These are phyloP conservation scores for Aspergillus sp. DNA, from an alignment of 2,329 filamentous ascomycete genomes.

Conservation along the genomic window DNA sequence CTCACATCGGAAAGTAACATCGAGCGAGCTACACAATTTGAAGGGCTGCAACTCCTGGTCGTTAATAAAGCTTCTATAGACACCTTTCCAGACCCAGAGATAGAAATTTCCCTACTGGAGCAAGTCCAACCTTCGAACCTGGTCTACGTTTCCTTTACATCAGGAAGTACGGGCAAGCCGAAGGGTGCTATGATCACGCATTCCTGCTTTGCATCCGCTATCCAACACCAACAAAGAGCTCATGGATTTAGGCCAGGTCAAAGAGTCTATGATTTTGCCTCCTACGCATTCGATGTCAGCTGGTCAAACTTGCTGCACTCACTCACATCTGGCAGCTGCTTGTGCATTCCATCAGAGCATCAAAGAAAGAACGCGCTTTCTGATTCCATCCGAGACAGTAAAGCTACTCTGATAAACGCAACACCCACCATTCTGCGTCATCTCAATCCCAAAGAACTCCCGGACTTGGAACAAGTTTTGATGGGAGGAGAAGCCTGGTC, in stretches of 20 bases:
- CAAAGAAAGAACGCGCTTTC: constrained; percentile 1
- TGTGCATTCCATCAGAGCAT: constrained; percentile 47
- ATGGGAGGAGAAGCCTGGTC: constrained; percentile 14
- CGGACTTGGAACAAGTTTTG: constrained; percentile 29
- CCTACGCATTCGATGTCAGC: constrained; percentile 45
- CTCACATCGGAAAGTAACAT: too few species aligned
- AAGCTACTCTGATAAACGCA: constrained; percentile 28
- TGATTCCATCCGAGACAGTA: not conserved
- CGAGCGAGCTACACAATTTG: too few species aligned
- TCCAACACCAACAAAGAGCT: constrained; percentile 6
- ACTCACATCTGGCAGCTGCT: constrained; percentile 47
- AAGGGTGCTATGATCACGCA: constrained; percentile 48
- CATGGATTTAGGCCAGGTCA: constrained; percentile 34
- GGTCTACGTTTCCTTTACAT: constrained; percentile 65
- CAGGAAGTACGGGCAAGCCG: constrained; percentile 53
- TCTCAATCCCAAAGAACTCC: too few species aligned
- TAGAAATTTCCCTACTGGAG: not conserved
- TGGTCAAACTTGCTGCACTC: constrained; percentile 48
- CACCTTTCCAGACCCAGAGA: not conserved
- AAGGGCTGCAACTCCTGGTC: too few species aligned
- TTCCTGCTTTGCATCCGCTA: too few species aligned
- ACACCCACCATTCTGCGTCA: constrained; percentile 53
- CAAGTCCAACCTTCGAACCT: constrained; percentile 55
- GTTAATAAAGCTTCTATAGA: not conserved
- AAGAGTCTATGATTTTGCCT: constrained; percentile 47